Conservation (phyloP, 441 rosid genomes). For the Metrosideros polymorpha region DNA sequence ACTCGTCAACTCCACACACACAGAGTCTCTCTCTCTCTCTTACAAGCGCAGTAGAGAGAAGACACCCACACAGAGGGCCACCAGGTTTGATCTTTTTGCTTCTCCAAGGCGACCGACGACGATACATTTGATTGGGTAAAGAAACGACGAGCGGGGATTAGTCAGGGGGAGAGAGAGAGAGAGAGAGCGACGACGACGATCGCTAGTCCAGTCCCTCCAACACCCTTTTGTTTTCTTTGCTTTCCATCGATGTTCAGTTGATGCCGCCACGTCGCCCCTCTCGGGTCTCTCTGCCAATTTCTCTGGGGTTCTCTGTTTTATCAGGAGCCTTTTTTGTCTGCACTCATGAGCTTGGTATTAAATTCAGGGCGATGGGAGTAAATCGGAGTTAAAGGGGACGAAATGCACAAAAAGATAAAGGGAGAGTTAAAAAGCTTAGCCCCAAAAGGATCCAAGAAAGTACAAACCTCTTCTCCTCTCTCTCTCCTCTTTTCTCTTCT, state of each 20-base stretch:
- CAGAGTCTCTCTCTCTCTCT: not conserved
- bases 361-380: not conserved
- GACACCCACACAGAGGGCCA: not conserved
- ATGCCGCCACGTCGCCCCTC: not conserved
- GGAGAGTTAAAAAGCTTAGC: not conserved
- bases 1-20: not conserved
- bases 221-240: not conserved
- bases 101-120: not conserved
- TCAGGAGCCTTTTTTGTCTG: not conserved
- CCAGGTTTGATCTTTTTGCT: not conserved
- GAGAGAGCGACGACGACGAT: not conserved
- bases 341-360: not conserved
- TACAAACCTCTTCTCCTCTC: slow-evolving; percentile 4
- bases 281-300: not conserved
- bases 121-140: not conserved
- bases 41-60: not conserved
- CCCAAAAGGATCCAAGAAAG: not conserved
- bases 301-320: not conserved
- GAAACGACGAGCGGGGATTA: not conserved
- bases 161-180: not conserved
- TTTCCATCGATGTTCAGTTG: not conserved
- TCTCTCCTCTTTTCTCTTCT: not conserved
- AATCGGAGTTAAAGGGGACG: not conserved
- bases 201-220: not conserved
- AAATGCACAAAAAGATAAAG: not conserved